Conservation (phyloP, 2,329 filamentous ascomycete genomes). For the Beauveria varroae region DNA sequence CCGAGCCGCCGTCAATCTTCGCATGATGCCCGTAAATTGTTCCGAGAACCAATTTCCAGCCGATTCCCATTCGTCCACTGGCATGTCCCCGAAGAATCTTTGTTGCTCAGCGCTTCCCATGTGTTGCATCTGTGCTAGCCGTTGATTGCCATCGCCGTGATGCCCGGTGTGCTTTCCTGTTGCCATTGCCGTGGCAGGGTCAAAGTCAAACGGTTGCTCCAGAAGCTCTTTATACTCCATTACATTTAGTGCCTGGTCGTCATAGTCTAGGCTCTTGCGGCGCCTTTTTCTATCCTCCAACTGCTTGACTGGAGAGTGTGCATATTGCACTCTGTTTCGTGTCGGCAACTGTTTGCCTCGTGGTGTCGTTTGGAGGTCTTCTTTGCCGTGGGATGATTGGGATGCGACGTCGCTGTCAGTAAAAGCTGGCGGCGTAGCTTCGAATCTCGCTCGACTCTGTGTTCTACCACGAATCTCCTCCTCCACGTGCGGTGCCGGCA, state of each 20-base stretch:
- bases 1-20: slow-evolving; percentile 39
- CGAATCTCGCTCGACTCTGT: slow-evolving; percentile 5
- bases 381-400: slow-evolving; percentile 3
- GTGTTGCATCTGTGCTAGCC: slow-evolving; percentile 42
- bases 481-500: not conserved
- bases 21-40: slow-evolving; percentile 43
- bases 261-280: slow-evolving; percentile 44
- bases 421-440: slow-evolving; percentile 7
- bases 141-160: slow-evolving; percentile 16
- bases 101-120: slow-evolving; percentile 39
- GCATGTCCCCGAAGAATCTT: slow-evolving; percentile 45
- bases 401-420: slow-evolving; percentile 5
- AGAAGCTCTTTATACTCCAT: slow-evolving; percentile 47
- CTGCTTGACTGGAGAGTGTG: slow-evolving; percentile 13
- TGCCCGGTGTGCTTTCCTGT: slow-evolving; percentile 26
- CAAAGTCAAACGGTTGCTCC: slow-evolving; percentile 48
- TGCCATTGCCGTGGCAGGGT: slow-evolving; percentile 40
- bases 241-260: slow-evolving; percentile 44
- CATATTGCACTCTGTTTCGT: slow-evolving; percentile 19
- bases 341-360: slow-evolving; percentile 14
- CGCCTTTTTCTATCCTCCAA: slow-evolving; percentile 32
- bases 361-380: slow-evolving; percentile 15
- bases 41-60: slow-evolving; percentile 54
- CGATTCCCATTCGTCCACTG: slow-evolving; percentile 50
- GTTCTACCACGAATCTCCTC: not conserved